Evolutionary conservation across 176 grass and related monocot species (phyloP).

Genomic region (Pharus latifolius): DNA sequence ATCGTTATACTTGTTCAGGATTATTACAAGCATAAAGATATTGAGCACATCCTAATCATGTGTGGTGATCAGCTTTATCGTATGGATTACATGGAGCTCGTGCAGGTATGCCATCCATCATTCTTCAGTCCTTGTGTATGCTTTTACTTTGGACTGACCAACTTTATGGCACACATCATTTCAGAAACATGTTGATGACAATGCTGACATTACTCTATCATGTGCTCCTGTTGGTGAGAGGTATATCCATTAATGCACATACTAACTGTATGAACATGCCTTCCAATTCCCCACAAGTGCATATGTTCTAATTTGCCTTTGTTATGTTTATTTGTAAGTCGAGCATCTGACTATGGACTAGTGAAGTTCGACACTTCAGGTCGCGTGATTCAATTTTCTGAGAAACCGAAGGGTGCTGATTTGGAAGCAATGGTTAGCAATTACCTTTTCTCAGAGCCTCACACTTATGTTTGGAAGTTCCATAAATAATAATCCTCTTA

Average conservation of each 20-base stretch:
- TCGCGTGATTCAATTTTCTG: conserved; percentile 47
- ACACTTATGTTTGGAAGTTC: neutral
- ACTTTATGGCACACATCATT: neutral
- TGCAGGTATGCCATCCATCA: conserved; percentile 24
- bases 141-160: neutral
- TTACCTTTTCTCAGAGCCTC: neutral
- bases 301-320: neutral
- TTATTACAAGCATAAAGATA: conserved; percentile 48
- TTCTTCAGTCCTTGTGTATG: neutral
- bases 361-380: conserved; percentile 59
- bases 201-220: conserved; percentile 66
- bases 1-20: conserved; percentile 23
- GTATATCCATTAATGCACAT: conserved; percentile 16
- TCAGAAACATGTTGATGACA: conserved; percentile 66
- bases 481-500: neutral
- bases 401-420: conserved; percentile 59
- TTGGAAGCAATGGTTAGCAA: conserved; percentile 62
- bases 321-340: conserved; percentile 14
- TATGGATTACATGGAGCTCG: conserved; percentile 77
- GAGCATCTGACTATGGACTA: conserved; percentile 64
- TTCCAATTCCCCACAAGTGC: neutral
- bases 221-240: conserved; percentile 44
- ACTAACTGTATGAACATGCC: neutral
- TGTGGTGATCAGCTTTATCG: conserved; percentile 62
- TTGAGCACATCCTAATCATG: conserved; percentile 65